A percentile compares a stretch with the other conserved stretches of the same genome.
These are phyloP conservation scores for Bipolaris bicolor DNA, from an alignment of 2,329 filamentous ascomycete genomes.

Conservation along the genomic window DNA sequence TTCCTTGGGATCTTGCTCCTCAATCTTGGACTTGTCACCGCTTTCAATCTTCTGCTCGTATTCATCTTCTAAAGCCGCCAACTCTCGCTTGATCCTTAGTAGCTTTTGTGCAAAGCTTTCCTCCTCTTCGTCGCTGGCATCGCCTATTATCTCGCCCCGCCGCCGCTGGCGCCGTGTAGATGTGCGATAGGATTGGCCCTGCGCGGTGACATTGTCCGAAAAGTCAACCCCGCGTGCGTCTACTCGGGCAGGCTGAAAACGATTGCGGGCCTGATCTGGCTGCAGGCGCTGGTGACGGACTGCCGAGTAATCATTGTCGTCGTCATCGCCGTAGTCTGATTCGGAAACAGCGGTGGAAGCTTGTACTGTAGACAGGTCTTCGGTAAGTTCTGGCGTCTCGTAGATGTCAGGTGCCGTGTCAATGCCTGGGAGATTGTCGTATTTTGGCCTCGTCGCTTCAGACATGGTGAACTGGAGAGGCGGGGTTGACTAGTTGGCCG, in stretches of 20 bases:
- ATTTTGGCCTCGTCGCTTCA: slow-evolving; percentile 44
- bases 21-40: slow-evolving; percentile 49
- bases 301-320: slow-evolving; percentile 38
- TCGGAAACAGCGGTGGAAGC: slow-evolving; percentile 48
- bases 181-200: slow-evolving; percentile 78
- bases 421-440: slow-evolving; percentile 58
- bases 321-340: slow-evolving; percentile 63
- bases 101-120: slow-evolving; percentile 80
- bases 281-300: slow-evolving; percentile 80
- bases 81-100: slow-evolving; percentile 80
- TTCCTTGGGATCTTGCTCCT: slow-evolving; percentile 57
- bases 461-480: slow-evolving; percentile 30
- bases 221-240: slow-evolving; percentile 84
- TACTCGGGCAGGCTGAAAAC: slow-evolving; percentile 76
- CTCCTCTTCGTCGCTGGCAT: slow-evolving; percentile 70
- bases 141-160: slow-evolving; percentile 69
- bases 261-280: slow-evolving; percentile 77
- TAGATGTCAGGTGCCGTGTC: slow-evolving; percentile 94
- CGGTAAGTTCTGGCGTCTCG: slow-evolving; percentile 90
- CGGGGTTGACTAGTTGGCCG: slow-evolving; percentile 13
- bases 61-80: slow-evolving; percentile 68
- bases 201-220: slow-evolving; percentile 83
- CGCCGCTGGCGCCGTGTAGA: slow-evolving; percentile 70
- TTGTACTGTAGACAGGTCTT: slow-evolving; percentile 84
- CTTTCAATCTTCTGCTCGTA: slow-evolving; percentile 59